Base-by-base conservation (phyloP, 805 yeast species). In the Ascoidea tarda region DNA sequence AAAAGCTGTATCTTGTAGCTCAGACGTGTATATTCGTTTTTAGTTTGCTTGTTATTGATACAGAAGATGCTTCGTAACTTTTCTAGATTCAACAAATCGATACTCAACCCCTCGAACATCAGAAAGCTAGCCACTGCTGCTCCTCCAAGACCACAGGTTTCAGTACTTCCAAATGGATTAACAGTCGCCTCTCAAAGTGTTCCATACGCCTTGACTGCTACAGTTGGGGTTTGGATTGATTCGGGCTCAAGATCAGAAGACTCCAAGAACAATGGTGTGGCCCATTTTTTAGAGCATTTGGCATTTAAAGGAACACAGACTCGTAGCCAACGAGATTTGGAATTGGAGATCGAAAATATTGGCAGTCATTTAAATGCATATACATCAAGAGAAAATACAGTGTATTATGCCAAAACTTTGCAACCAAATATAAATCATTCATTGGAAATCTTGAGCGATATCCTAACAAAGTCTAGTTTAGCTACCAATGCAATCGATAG, bases 291-390 rank as follows among this genome's bases (percentile, higher is more conserved):
- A 54, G 99, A 93, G 68, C 99, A 93, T 69, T 73, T 93, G 63
- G 95, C 98, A 6, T 93, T 93, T 73, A 93, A 93, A 58, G 99
- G 99, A 31, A 93, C 99, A 12, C 68, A 75, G 52, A 75, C 74
- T 53, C 78, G 99, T 65, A 71, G 87, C 10, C 98, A 93, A 71
- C 73, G 81, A 53, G 80, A 81, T 55, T 74, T 93, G 53, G 99
- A 93, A 68, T 72, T 90, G 49, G 98, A 93, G 69, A 87, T 93
- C 54, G 99, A 93, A 68, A 85, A 93, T 71, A 78, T 90, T 62
- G 99, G 99, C 4, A 88, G 96, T 32, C 99, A 93, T 69, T 78
- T 93, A 62, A 93, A 95, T 66, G 99, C 99, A n/a, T 93, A 93
- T 72, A 93, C 99, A 1, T 88, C 96, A 21, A 79, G 99, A 63